Conservation (phyloP, 176 grass and related monocot species). For the Aechmea fasciata region DNA sequence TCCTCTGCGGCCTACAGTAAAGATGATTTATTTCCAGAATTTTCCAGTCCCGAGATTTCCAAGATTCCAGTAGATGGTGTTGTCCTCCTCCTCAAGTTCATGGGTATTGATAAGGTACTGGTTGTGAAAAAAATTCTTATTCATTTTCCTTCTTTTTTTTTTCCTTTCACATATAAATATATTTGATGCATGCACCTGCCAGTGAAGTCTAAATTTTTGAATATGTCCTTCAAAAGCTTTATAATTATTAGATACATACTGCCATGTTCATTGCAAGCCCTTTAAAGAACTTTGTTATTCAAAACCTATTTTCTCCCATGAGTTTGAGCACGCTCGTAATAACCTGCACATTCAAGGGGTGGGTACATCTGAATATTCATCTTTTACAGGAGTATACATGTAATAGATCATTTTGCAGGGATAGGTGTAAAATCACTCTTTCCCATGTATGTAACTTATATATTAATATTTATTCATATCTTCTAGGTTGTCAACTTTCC, state of each 20-base stretch:
- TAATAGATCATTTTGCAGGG: too few species aligned
- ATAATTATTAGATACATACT: too few species aligned
- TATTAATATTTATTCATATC: conserved; percentile 6
- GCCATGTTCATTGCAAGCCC: too few species aligned
- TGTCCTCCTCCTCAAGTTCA: conserved; percentile 88
- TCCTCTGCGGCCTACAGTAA: conserved; percentile 85
- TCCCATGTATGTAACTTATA: background rate
- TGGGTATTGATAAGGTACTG: conserved; percentile 77
- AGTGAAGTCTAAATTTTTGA: too few species aligned
- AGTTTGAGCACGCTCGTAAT: too few species aligned
- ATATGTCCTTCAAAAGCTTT: too few species aligned
- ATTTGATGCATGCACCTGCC: background rate
- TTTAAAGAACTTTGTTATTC: too few species aligned
- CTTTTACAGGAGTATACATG: too few species aligned
- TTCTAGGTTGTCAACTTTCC: conserved; percentile 90
- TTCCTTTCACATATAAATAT: conserved; percentile 5
- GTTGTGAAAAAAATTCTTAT: background rate
- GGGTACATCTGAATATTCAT: too few species aligned
- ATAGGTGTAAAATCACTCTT: too few species aligned
- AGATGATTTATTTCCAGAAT: conserved; percentile 89
- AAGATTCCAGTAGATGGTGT: conserved; percentile 86
- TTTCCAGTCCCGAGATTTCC: conserved; percentile 71
- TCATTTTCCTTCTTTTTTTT: conserved; percentile 15
- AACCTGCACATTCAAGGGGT: too few species aligned
- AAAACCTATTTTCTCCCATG: too few species aligned